Evolutionary conservation across 2,329 filamentous ascomycete species (phyloP).

Genomic region (Emergomyces pasteurianus): DNA sequence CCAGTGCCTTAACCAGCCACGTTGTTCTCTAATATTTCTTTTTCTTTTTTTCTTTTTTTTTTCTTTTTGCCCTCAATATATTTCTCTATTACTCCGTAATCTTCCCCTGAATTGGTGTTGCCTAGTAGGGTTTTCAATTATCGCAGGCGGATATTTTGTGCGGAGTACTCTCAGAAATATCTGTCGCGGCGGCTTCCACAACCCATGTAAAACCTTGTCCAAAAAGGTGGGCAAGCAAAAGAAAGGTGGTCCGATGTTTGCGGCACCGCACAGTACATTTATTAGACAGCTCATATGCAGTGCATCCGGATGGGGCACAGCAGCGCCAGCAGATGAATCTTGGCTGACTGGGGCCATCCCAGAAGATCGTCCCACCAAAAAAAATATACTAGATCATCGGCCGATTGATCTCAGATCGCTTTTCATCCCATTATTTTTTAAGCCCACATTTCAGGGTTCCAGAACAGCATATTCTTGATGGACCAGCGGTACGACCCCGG

Average conservation of each 20-base stretch:
- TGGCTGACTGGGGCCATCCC: not conserved
- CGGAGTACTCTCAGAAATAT: not conserved
- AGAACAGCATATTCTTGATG: not conserved
- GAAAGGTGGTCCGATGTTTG: not conserved
- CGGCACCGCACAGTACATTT: not conserved
- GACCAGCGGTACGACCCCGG: not conserved
- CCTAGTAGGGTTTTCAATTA: not conserved
- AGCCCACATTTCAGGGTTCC: not conserved
- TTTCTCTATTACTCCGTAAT: no score
- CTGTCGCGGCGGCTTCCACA: not conserved
- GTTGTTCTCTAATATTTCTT: not conserved
- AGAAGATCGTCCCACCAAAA: constrained; percentile 2
- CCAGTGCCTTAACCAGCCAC: not conserved
- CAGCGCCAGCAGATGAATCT: constrained; percentile 4
- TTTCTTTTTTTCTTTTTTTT: not conserved
- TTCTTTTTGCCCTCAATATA: not conserved
- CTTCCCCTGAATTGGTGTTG: not conserved
- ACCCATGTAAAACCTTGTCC: not conserved
- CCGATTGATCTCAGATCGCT: constrained; percentile 1
- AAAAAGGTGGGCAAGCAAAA: not conserved
- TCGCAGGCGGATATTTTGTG: not conserved
- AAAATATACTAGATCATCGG: not conserved
- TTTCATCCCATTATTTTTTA: not conserved
- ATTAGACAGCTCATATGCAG: constrained; percentile 3
- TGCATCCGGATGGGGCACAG: constrained; percentile 1